These are phyloP conservation scores for Aspergillus ochraceoroseus DNA, from an alignment of 2,329 filamentous ascomycete genomes.

Conservation along the genomic window DNA sequence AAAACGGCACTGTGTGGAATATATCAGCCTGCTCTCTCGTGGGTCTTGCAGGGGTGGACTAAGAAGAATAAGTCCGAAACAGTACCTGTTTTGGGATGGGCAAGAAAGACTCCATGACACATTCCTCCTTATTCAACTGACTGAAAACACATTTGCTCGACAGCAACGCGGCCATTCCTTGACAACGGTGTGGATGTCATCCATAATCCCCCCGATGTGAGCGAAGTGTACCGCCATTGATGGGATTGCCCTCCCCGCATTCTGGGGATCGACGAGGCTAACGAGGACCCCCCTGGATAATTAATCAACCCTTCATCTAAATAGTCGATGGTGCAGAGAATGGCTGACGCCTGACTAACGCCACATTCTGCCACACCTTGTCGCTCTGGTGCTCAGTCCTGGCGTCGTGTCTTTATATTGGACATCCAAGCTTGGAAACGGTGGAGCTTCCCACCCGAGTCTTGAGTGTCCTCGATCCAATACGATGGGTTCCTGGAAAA, in stretches of 20 bases:
- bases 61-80: too few species aligned
- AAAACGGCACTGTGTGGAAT: too few species aligned
- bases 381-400: slow-evolving; percentile 5
- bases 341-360: slow-evolving; percentile 16
- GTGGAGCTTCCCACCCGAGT: background rate
- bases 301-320: slow-evolving; percentile 19
- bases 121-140: background rate
- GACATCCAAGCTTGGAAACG: background rate
- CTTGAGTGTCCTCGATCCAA: background rate
- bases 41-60: too few species aligned
- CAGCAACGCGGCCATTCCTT: slow-evolving; percentile 1
- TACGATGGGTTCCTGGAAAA: slow-evolving; percentile 1
- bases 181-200: too few species aligned
- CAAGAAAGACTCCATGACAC: too few species aligned
- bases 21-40: too few species aligned
- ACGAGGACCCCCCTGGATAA: slow-evolving; percentile 9
- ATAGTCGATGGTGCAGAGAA: slow-evolving; percentile 9
- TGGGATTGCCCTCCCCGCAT: slow-evolving; percentile 20
- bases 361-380: slow-evolving; percentile 17
- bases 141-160: background rate
- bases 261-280: slow-evolving; percentile 21
- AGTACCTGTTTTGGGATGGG: too few species aligned
- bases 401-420: slow-evolving; percentile 1
- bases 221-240: slow-evolving; percentile 18
- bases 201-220: background rate